phyloP scores from a whole-genome alignment of 2,329 filamentous ascomycete species.

The Microcyclospora tardicrescens region DNA sequence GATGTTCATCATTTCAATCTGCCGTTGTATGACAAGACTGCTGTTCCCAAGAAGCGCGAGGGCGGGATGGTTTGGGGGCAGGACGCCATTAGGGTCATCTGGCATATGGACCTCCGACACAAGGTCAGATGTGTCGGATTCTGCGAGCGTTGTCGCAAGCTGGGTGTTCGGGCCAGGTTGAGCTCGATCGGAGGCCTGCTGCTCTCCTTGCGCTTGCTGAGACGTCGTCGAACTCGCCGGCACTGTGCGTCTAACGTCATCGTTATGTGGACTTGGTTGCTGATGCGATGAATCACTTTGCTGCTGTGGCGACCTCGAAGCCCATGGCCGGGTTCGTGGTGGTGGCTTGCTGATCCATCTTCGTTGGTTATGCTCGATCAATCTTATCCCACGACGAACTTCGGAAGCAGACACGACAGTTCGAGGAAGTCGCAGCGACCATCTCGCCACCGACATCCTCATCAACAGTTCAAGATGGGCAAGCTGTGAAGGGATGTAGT shows the following conservation, averaged over 20 bases:
- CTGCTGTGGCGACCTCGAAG: slow-evolving; percentile 3
- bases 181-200: slow-evolving; percentile 3
- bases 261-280: slow-evolving; percentile 1
- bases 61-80: slow-evolving; percentile 46
- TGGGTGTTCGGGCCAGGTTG: slow-evolving; percentile 23
- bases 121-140: slow-evolving; percentile 35
- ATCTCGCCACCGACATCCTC: slow-evolving; percentile 10
- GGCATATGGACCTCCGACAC: slow-evolving; percentile 49
- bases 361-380: slow-evolving; percentile 5
- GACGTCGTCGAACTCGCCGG: slow-evolving; percentile 2
- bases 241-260: slow-evolving; percentile 1
- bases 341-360: slow-evolving; percentile 11
- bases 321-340: slow-evolving; percentile 9
- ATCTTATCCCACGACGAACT: neutral
- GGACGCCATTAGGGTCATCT: slow-evolving; percentile 45
- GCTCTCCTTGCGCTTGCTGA: slow-evolving; percentile 6
- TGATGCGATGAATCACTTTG: slow-evolving; percentile 1
- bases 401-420: neutral
- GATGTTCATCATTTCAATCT: slow-evolving; percentile 54
- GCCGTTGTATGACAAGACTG: slow-evolving; percentile 48
- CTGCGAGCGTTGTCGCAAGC: slow-evolving; percentile 33
- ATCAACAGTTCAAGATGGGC: neutral
- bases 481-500: too few species aligned
- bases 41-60: slow-evolving; percentile 47
- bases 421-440: slow-evolving; percentile 9